Conservation (phyloP, 83 land plant species). For the Picea engelmannii region DNA sequence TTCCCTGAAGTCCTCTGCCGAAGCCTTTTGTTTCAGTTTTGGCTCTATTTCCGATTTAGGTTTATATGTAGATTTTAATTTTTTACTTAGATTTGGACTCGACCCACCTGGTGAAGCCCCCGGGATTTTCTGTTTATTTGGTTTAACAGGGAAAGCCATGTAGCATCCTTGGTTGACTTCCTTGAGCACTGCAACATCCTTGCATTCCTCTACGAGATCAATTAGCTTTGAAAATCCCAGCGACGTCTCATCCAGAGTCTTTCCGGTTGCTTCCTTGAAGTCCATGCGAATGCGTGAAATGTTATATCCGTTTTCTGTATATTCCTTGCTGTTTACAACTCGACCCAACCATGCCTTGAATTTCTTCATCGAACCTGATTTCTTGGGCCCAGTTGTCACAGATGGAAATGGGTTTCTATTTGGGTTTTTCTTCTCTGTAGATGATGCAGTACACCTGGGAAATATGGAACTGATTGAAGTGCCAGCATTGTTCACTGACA, state of each 20-base stretch:
- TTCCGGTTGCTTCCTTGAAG: constrained; percentile 14
- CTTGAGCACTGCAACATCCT: constrained; percentile 11
- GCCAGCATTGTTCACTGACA: neutral
- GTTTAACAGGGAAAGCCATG: constrained; percentile 9
- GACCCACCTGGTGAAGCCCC: neutral
- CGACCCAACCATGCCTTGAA: neutral
- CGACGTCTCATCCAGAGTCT: neutral
- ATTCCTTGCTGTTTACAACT: constrained; percentile 11
- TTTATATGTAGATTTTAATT: too few species aligned
- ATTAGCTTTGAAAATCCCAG: neutral
- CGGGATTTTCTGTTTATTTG: neutral
- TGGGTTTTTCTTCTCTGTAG: too few species aligned
- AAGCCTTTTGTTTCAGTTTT: neutral
- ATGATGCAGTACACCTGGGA: too few species aligned
- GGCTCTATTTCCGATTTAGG: neutral
- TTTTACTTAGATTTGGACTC: neutral
- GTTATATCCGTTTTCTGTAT: constrained; percentile 1
- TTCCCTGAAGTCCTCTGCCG: neutral
- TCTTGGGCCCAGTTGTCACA: neutral
- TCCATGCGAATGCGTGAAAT: constrained; percentile 9
- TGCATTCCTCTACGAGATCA: constrained; percentile 9
- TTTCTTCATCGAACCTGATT: neutral
- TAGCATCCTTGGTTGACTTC: constrained; percentile 12
- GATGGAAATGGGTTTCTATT: neutral
- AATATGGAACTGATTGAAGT: too few species aligned